Base-by-base conservation (phyloP, 2,329 filamentous ascomycete genomes). In the Trichoderma oligosporum region DNA sequence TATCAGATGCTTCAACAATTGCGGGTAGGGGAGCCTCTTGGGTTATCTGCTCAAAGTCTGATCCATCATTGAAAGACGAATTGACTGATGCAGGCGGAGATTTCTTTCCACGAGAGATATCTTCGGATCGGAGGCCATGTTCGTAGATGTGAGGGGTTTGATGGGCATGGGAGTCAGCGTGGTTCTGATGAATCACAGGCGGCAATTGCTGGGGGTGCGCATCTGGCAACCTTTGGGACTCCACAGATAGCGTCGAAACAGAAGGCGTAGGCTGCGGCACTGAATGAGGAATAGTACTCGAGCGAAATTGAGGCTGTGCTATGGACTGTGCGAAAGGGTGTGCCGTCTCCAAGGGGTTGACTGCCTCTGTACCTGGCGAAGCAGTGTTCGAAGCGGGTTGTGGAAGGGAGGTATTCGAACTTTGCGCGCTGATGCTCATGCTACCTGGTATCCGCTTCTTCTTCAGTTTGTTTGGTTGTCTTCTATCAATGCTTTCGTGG, bases 391-490 rank as follows among this genome's bases (percentile, higher is more conserved):
- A 78, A 36, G 71, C 69, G 11, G 76, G 78, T 31, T 54, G 72
- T 5, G 75, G 70, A 14, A 96, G 76, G 7, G 92, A 97, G 14
- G 88, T 83, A 6, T 83, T 88, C 14, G 94, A 97, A 68, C 92
- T 97, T 62, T 96, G 91, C 0, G 93, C 92, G 68, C 93, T 97
- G 18, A 86, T 87, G 64, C 91, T 92, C 20, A 88, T 74, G 66
- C 89, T 90, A 39, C 85, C 86, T 0, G 89, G 86, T 56, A 88
- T 77, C 61, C 86, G 81, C 72, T 90, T 96, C 78, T 97, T 97
- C 71, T 87, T 88, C 51, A 99, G 76, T 72, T 97, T 96, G 67
- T 96, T 97, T 0, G 91, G 90, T 68, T 87, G 87, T 44, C 89
- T 83, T 65, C 82, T 85, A 61, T 86, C 86, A 29, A 76, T 79